Base-by-base conservation (phyloP, 192 early-diverging fungal genomes). In the Coemansia sp. region DNA sequence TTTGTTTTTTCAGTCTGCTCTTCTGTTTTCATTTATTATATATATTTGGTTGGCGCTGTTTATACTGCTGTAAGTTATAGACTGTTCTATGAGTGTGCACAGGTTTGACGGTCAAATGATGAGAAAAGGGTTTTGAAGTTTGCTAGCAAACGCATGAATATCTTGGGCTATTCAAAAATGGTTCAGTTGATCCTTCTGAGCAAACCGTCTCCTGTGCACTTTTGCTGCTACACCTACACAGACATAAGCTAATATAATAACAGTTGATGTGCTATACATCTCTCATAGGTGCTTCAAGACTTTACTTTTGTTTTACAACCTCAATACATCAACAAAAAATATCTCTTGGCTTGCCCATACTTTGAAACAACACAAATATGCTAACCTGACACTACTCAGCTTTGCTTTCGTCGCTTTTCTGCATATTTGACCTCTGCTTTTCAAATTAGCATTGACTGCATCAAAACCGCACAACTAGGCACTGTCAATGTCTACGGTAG, bases 111-210 rank as follows among this genome's bases (percentile, higher is more conserved):
- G 9, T 19, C 56, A 26, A 29, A 21, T 74, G 72, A 74, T 74
- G 72, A 68, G 72, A 49, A 63, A 45, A 45, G 41, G 41, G 41
- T 45, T 45, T 45, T 45, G 41, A 45, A 45, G 16, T 72, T 60
- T 64, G 47, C 17, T 64, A 19, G 9, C 43, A 57, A 57, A 51
- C 50, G 26, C 51, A 65, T 77, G 74, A 77, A 65, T 61, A 41
- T 43, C 43, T 61, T 67, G 49, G 70, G 63, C 65, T 57, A 37
- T 59, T 31, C 57, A 11, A 16, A 45, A 45, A 62, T 64, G 29
- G 71, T 63, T 27, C 57, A 74, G 53, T 74, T 68, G 72, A 63
- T 74, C 72, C 72, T 74, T 22, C 72, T 74, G 72, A 74, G 45
- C 49, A 47, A 35, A 22, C 31, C 7, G 31, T 35, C 5, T 35